These are phyloP conservation scores for Rubia tinctorum DNA, from an alignment of 305 asterid genomes.

Conservation along the genomic window DNA sequence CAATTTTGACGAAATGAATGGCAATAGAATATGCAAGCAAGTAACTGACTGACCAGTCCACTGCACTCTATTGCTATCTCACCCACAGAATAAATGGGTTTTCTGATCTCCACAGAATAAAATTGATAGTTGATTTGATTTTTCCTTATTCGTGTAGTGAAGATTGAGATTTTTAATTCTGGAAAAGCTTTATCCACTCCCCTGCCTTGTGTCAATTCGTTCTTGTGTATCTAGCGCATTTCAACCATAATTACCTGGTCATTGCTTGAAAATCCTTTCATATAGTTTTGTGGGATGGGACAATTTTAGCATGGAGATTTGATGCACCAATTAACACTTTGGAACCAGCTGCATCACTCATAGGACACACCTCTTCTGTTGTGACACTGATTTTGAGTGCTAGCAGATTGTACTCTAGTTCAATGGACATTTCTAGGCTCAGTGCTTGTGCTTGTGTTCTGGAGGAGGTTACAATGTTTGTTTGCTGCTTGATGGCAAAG, in stretches of 20 bases:
- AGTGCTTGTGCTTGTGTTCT: constrained; percentile 23
- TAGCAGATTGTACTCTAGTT: constrained; percentile 57
- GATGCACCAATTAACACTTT: constrained; percentile 67
- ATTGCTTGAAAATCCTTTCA: not conserved
- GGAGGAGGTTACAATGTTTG: constrained; percentile 35
- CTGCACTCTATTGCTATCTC: not conserved
- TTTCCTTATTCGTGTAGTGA: no score
- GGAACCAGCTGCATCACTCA: constrained; percentile 86
- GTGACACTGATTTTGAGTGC: constrained; percentile 84
- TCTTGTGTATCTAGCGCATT: not conserved
- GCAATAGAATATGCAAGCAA: constrained; percentile 88
- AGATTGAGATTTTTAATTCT: not conserved
- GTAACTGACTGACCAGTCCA: constrained; percentile 33
- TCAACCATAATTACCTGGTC: not conserved
- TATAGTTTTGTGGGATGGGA: constrained; percentile 62
- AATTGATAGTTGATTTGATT: no score
- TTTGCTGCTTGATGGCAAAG: constrained; percentile 12
- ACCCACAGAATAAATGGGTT: not conserved
- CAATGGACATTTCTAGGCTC: constrained; percentile 6
- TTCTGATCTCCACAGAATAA: no score
- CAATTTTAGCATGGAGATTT: constrained; percentile 84
- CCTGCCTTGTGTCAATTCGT: not conserved
- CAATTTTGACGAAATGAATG: constrained; percentile 78
- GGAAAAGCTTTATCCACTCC: not conserved
- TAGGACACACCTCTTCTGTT: constrained; percentile 79